These are phyloP conservation scores for Mercurialis annua DNA, from an alignment of 345 rosid genomes.

Conservation along the genomic window DNA sequence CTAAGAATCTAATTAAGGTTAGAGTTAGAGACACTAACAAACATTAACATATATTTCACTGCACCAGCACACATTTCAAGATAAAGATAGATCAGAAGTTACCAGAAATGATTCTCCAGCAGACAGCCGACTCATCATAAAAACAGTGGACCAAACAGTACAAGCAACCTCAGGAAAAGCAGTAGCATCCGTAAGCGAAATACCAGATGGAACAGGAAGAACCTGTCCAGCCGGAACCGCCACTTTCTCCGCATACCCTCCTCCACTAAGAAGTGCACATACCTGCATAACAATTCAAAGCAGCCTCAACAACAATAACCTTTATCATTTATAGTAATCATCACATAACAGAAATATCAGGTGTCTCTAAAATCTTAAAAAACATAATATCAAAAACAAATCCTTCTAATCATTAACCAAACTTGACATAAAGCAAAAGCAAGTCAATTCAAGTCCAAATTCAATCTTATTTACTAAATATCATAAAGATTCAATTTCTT, in stretches of 20 bases:
- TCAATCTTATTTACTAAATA: not conserved
- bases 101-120: conserved; percentile 75
- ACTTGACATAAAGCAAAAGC: not conserved
- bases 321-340: too few relatives aligned
- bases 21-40: not conserved
- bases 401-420: not conserved
- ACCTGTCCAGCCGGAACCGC: conserved; percentile 67
- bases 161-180: conserved; percentile 85
- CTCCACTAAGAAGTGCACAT: conserved; percentile 88
- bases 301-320: too few relatives aligned
- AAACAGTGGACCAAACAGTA: conserved; percentile 87
- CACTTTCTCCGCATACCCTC: conserved; percentile 87
- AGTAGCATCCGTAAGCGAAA: conserved; percentile 63
- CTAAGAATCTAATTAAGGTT: not conserved
- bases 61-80: not conserved
- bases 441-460: not conserved
- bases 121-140: conserved; percentile 65
- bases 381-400: not conserved
- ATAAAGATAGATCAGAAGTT: conserved; percentile 14
- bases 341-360: not conserved
- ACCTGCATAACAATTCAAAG: conserved; percentile 35
- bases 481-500: too few relatives aligned
- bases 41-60: not conserved
- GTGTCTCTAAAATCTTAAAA: not conserved
- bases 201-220: conserved; percentile 54